Conservation (phyloP, 768 basidiomycete genomes). For the Mycena galericulata region DNA sequence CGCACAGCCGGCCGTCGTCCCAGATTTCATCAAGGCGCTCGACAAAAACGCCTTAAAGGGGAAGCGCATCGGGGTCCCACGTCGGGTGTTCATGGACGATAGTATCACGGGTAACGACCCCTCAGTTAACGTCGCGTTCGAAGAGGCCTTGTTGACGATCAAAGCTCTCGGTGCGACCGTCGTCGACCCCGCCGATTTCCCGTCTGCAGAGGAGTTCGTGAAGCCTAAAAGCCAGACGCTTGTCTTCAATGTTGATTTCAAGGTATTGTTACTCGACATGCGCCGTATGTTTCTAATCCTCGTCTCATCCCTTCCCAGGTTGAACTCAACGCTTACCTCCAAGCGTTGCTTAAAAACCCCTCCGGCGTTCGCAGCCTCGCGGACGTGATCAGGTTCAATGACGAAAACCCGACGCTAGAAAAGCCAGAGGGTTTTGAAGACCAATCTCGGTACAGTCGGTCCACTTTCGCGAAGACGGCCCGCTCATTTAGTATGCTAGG, state of each 20-base stretch:
- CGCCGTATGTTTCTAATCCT: background rate
- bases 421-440: slow-evolving; percentile 51
- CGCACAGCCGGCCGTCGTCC: too few relatives aligned
- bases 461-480: background rate
- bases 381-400: slow-evolving; percentile 70
- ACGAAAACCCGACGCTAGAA: slow-evolving; percentile 64
- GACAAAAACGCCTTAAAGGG: slow-evolving; percentile 59
- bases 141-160: slow-evolving; percentile 51
- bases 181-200: slow-evolving; percentile 72
- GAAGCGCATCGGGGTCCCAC: slow-evolving; percentile 65
- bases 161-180: slow-evolving; percentile 59
- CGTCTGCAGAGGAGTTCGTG: slow-evolving; percentile 62
- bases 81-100: slow-evolving; percentile 50
- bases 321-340: slow-evolving; percentile 63
- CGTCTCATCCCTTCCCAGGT: slow-evolving; percentile 49
- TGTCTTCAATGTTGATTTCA: background rate
- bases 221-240: slow-evolving; percentile 35
- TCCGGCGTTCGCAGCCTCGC: slow-evolving; percentile 66
- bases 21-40: too few relatives aligned
- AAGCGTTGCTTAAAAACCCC: slow-evolving; percentile 62
- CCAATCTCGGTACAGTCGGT: slow-evolving; percentile 46
- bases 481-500: slow-evolving; percentile 34
- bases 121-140: slow-evolving; percentile 53
- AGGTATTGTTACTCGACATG: too few relatives aligned
- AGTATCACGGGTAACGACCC: slow-evolving; percentile 46